Evolutionary conservation across 2,329 filamentous ascomycete species (phyloP), one percentile per base, ranked within the genome.

Genomic region (Dothideomycetidae sp.): DNA sequence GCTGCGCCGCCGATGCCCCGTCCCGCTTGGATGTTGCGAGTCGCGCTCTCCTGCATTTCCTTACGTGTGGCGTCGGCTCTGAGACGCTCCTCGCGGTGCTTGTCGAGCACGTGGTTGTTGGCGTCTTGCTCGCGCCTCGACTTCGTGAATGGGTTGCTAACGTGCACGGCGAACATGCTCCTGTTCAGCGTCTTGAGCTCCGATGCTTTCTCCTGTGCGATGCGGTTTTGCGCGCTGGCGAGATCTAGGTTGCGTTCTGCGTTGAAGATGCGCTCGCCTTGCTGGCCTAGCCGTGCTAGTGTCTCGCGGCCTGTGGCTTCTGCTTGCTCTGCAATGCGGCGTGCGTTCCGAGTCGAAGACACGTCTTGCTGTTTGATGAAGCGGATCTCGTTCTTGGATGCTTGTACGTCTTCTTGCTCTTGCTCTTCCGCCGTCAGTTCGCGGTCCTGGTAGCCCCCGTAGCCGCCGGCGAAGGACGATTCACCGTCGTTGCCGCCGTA

Each of bases 141-240:
- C 10, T 73, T 74, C 0, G 81, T 90, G 54, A 93, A 66, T 4
- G 62, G 62, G 44, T 61, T 60, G 23, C 48, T 48, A 16, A 55
- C 51, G 43, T 59, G 53, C 31, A 56, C 51, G 29, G 82, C 81
- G 52, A 93, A 93, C 84, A 94, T 93, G 63, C 78, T 85, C 44
- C 79, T 69, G 59, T 94, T 93, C 34, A 92, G 66, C 1, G 73
- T 82, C 63, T 88, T 88, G 26, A 94, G 64, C 53, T 93, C 84
- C 33, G 75, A 73, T 1, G 84, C 79, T 49, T 82, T 81, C 47
- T 86, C 82, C 48, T 85, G 77, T 0, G 82, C 81, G 42, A 81
- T 64, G 41, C 75, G 73, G 49, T 81, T 82, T 53, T 85, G 77
- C 45, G 78, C 78, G 13, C 48, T 48, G 3, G 84, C 80, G 46